Evolutionary conservation across 306 rosid species (phyloP).

Genomic region (Trifolium repens): DNA sequence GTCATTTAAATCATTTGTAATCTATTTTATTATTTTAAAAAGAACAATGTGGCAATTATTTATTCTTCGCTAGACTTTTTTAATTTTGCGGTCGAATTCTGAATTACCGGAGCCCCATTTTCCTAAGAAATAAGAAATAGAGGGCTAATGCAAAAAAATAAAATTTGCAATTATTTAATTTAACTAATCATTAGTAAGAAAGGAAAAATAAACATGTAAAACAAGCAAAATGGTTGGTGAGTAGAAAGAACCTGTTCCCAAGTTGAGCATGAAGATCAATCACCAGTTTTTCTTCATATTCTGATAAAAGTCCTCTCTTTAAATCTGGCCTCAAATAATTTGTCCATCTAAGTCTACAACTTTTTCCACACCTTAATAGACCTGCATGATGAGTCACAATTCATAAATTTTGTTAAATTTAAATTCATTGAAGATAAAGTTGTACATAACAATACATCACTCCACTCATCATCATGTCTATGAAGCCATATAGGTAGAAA

Average conservation of each 20-base stretch:
- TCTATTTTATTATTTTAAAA: neutral
- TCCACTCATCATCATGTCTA: neutral
- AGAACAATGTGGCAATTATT: slow-evolving; percentile 6
- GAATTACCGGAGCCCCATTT: too few relatives aligned
- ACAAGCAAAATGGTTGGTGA: neutral
- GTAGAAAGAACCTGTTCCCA: slow-evolving; percentile 73
- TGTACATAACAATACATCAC: neutral
- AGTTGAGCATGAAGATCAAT: slow-evolving; percentile 95
- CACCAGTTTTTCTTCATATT: slow-evolving; percentile 80
- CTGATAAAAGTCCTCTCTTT: slow-evolving; percentile 91
- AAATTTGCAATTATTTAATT: neutral
- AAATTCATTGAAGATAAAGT: neutral
- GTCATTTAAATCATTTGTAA: slow-evolving; percentile 31
- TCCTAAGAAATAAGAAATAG: too few relatives aligned
- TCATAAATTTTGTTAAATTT: neutral
- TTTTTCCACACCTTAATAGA: slow-evolving; percentile 88
- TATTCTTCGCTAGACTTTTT: too few relatives aligned
- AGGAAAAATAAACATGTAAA: slow-evolving; percentile 29
- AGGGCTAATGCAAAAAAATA: too few relatives aligned
- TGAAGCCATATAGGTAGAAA: neutral
- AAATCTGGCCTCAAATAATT: slow-evolving; percentile 90
- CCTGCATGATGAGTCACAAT: slow-evolving; percentile 58
- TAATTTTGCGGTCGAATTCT: too few relatives aligned
- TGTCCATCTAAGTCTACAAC: slow-evolving; percentile 97
- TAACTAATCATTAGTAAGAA: slow-evolving; percentile 14